Conservation (phyloP, 352 stramenopile species). For the Phytophthora litchii region DNA sequence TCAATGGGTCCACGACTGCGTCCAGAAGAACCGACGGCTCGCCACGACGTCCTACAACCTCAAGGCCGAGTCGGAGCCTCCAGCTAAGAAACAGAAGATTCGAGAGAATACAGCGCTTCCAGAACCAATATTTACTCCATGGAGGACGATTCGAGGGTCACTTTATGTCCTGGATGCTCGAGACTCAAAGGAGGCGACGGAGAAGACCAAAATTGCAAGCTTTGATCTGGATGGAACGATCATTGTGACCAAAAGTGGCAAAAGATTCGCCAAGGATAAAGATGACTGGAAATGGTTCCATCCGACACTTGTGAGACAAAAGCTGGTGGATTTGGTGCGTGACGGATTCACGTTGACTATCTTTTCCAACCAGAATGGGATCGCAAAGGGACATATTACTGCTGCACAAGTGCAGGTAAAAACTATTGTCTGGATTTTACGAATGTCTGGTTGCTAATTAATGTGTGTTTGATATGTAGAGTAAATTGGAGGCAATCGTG, state of each 20-base stretch:
- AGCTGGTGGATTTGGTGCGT: conserved; percentile 50
- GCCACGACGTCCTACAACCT: conserved; percentile 30
- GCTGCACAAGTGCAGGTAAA: conserved; percentile 63
- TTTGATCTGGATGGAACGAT: conserved; percentile 87
- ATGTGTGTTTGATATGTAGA: conserved; percentile 34
- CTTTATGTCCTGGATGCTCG: conserved; percentile 62
- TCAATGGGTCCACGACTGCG: conserved; percentile 52
- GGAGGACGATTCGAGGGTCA: conserved; percentile 46
- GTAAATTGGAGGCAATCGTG: conserved; percentile 72
- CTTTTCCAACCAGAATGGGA: conserved; percentile 87
- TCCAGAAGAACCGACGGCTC: conserved; percentile 42
- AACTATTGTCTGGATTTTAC: background rate
- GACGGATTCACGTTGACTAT: conserved; percentile 68
- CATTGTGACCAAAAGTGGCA: conserved; percentile 87
- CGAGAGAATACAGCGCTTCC: conserved; percentile 5
- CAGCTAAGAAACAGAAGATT: conserved; percentile 30
- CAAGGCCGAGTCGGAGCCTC: background rate
- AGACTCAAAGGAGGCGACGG: conserved; percentile 3
- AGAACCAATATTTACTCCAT: conserved; percentile 44
- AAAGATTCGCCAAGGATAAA: conserved; percentile 69
- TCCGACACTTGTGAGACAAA: conserved; percentile 51
- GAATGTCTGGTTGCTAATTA: background rate
- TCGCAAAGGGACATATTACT: conserved; percentile 77
- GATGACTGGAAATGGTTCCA: conserved; percentile 85
- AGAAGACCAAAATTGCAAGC: conserved; percentile 57